phyloP scores from a whole-genome alignment of 2,329 filamentous ascomycete species.

The Aspergillus melleus region DNA sequence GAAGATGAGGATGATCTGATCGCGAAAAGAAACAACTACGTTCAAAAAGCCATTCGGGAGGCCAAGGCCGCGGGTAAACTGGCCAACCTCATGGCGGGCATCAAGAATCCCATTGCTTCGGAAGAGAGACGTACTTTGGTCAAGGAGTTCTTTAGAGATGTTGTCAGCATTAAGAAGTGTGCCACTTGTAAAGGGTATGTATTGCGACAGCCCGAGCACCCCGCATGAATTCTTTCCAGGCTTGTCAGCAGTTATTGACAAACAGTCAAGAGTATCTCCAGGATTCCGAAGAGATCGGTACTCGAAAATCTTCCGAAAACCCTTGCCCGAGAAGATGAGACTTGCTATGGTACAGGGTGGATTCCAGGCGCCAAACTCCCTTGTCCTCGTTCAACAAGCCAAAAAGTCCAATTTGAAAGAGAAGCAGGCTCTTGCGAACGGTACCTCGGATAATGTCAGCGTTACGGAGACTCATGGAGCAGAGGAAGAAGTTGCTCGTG shows the following conservation, averaged over 20 bases:
- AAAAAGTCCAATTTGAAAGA: slow-evolving; percentile 39
- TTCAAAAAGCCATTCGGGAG: slow-evolving; percentile 67
- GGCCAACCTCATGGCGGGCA: slow-evolving; percentile 46
- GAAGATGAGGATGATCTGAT: slow-evolving; percentile 53
- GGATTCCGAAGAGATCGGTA: slow-evolving; percentile 84
- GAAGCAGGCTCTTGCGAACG: slow-evolving; percentile 28
- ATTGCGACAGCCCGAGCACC: slow-evolving; percentile 4
- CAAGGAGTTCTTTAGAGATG: slow-evolving; percentile 75
- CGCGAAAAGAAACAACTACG: slow-evolving; percentile 64
- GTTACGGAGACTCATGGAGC: slow-evolving; percentile 57
- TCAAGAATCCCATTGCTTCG: slow-evolving; percentile 80
- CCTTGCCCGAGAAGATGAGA: slow-evolving; percentile 71
- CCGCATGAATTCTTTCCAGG: slow-evolving; percentile 3
- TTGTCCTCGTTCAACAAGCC: slow-evolving; percentile 59
- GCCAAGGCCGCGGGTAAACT: slow-evolving; percentile 51
- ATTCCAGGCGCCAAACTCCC: slow-evolving; percentile 69
- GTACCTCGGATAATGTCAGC: slow-evolving; percentile 52
- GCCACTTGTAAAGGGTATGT: slow-evolving; percentile 58
- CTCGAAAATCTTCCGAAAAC: slow-evolving; percentile 90
- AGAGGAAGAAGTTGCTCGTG: slow-evolving; percentile 58
- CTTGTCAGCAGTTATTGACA: slow-evolving; percentile 17
- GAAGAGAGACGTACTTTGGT: slow-evolving; percentile 75
- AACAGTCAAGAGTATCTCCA: slow-evolving; percentile 66
- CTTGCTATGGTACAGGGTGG: slow-evolving; percentile 71
- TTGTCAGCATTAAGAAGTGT: slow-evolving; percentile 71